Base-by-base conservation (phyloP, 768 basidiomycete genomes). In the Naganishia onofrii region DNA sequence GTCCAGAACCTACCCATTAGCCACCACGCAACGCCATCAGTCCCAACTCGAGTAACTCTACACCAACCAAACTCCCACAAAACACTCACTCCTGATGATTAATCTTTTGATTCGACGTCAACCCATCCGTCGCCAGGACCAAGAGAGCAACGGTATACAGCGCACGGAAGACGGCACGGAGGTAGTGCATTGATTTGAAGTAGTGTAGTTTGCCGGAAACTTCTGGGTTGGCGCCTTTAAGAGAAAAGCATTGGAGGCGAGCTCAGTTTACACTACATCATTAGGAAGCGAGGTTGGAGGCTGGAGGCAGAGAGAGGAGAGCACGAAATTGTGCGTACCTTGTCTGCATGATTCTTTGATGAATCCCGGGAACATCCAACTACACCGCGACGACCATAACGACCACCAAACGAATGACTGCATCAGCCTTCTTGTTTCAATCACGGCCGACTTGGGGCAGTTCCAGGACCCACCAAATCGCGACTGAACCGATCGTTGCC, bases 281-380 rank as follows among this genome's bases (percentile, higher is more conserved):
- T n/a, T n/a, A n/a, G n/a, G n/a, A n/a, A n/a, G n/a, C n/a, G n/a
- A n/a, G n/a, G n/a, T n/a, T n/a, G n/a, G n/a, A n/a, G 5, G 31
- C 46, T 19, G 48, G 12, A 31, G 48, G 51, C 12, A 29, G 26
- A n/a, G 13, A 13, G n/a, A 32, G 28, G 48, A 28, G 23, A 23
- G 53, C n/a, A 21, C 42, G 36, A 23, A 38, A 4, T 15, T 9
- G 28, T 67, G 70, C 58, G 60, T 63, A 63, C 60, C 60, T 46
- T 63, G 60, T 23, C 60, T 34, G 10, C 74, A 72, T 5, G 75
- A 76, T 52, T 78, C 75, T 17, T 58, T 42, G 54, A 78, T 76
- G 72, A 78, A 78, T 0, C 64, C 67, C 7, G 77, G 77, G 67
- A 78, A 76, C 23, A 72, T 73, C 44, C 21, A 75, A 56, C 75